Evolutionary conservation across 2,329 filamentous ascomycete genomes (phyloP), one percentile per base, ranked within the genome.

Genomic region (Gremmenia infestans): DNA sequence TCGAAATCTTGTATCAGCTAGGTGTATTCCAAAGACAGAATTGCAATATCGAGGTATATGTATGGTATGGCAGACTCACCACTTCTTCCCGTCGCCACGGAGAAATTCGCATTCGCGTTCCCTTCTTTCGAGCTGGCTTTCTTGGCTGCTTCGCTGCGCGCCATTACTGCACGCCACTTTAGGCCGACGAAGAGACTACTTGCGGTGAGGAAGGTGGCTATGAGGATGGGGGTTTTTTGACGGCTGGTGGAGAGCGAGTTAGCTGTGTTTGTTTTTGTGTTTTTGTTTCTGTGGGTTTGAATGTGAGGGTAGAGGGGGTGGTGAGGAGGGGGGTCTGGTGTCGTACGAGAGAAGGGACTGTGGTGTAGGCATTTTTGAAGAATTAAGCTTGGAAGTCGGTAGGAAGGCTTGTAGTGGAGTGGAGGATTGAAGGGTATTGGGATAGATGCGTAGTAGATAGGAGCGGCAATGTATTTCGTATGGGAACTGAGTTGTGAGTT

Each of bases 61-160:
- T 39, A 9, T 17, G 7, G 17, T 12, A 12, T 23, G 3, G n/a
- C 12, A 17, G 6, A 61, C 64, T 56, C 42, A 69, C 68, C 68
- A 58, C 68, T 70, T 62, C 68, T 51, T 36, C 64, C 64, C 37
- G 67, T 53, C 17, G 57, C 63, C 28, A 70, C 68, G 14, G 60
- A 52, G 28, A 65, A 70, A 43, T 69, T 66, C 12, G 55, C 56
- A 9, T 32, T 32, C 9, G 28, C 9, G 2, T 32, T 22, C 22
- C 22, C 22, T 22, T 63, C 59, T 28, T 65, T 65, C 12, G 59
- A 56, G 23, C 56, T 58, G 6, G 65, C 65, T 32, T 61, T 63
- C 62, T 70, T 70, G 5, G 67, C 68, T 4, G 62, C 68, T 53
- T 70, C 67, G 59, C 67, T 68, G 40, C 66, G 60, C 19, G 62